phyloP scores from a whole-genome alignment of 2,329 filamentous ascomycete genomes.

The Monosporascus sp. region DNA sequence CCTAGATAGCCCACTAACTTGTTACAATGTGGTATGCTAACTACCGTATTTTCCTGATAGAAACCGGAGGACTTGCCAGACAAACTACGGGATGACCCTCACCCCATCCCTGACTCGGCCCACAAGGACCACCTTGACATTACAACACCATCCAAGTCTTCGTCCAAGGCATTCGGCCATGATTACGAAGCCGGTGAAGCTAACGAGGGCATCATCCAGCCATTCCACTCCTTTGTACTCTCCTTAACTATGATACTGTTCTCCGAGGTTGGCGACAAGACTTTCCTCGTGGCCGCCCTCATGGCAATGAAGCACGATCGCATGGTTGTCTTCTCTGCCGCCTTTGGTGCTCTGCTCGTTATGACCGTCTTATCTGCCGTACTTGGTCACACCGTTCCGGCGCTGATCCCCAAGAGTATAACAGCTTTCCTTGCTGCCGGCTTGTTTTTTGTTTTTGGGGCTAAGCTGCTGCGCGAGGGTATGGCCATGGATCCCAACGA shows the following conservation, averaged over 20 bases:
- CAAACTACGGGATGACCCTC: constrained; percentile 69
- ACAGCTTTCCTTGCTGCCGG: constrained; percentile 82
- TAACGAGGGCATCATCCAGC: constrained; percentile 63
- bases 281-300: constrained; percentile 90
- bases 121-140: constrained; percentile 60
- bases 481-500: constrained; percentile 84
- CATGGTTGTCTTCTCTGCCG: constrained; percentile 87
- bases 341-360: constrained; percentile 82
- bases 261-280: constrained; percentile 97
- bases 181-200: constrained; percentile 37
- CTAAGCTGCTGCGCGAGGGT: constrained; percentile 78
- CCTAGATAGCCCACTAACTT: not conserved
- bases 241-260: constrained; percentile 97
- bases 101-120: constrained; percentile 60
- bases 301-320: constrained; percentile 99
- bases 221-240: constrained; percentile 82
- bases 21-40: constrained; percentile 11
- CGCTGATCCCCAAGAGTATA: constrained; percentile 82
- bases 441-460: constrained; percentile 86
- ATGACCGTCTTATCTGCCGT: constrained; percentile 96
- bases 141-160: constrained; percentile 32
- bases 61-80: constrained; percentile 79
- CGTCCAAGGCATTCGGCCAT: constrained; percentile 25
- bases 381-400: constrained; percentile 85
- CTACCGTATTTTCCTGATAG: constrained; percentile 35